Conservation (phyloP, 345 rosid genomes). For the Rhizophora mangle region DNA sequence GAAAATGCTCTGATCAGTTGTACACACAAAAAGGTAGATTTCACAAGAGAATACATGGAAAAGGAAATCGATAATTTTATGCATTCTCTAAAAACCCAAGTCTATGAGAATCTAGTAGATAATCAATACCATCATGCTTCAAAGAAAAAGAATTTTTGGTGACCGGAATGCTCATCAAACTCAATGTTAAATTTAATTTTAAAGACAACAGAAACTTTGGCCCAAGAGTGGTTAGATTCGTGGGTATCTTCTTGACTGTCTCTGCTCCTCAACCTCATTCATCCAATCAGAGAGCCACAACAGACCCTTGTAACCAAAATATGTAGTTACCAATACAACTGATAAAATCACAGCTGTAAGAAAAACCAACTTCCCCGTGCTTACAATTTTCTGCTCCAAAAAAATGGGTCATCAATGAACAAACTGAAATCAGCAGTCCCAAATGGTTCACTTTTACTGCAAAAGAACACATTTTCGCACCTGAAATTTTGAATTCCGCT, state of each 20-base stretch:
- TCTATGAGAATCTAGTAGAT: too few species aligned
- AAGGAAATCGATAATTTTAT: too few species aligned
- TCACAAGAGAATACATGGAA: too few species aligned
- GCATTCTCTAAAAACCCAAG: too few species aligned
- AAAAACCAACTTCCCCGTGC: conserved; percentile 43
- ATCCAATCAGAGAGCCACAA: conserved; percentile 79
- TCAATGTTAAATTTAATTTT: neutral
- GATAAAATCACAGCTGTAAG: conserved; percentile 30
- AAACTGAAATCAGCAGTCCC: neutral
- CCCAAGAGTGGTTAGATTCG: conserved; percentile 23
- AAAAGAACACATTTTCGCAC: conserved; percentile 28
- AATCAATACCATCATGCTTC: neutral
- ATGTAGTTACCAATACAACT: conserved; percentile 37
- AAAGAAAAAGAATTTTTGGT: neutral
- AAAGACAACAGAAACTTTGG: neutral
- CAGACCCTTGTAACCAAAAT: conserved; percentile 79
- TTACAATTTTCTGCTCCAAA: conserved; percentile 51
- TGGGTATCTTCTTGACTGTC: conserved; percentile 34
- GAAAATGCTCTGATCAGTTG: too few species aligned
- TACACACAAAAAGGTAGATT: too few species aligned
- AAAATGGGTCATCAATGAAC: neutral
- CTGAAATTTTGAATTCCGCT: conserved; percentile 52
- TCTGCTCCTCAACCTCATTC: conserved; percentile 70
- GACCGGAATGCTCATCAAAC: neutral
- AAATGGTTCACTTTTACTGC: neutral